Conservation (phyloP, 163 green algal species). For the Scenedesmus sp. region DNA sequence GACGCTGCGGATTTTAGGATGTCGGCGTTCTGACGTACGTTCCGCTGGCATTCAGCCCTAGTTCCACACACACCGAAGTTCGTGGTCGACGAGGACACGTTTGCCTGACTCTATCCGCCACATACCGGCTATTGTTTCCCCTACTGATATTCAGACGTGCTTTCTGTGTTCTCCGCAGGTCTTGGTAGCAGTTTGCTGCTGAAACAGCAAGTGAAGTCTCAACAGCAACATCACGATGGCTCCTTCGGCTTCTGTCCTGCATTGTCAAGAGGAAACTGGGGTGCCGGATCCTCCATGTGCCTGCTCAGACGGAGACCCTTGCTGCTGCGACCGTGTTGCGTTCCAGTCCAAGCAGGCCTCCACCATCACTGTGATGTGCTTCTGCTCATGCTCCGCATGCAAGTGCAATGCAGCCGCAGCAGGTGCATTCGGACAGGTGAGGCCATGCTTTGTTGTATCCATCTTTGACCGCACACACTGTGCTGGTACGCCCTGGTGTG, state of each 20-base stretch:
- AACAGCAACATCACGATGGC: not conserved
- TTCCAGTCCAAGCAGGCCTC: constrained; percentile 9
- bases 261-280: not conserved
- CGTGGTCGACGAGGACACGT: not conserved
- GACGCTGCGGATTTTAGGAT: not conserved
- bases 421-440: not conserved
- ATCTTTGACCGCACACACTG: too few species aligned
- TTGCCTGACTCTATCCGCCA: not conserved
- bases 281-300: not conserved
- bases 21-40: not conserved
- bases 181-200: too few species aligned
- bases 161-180: too few species aligned
- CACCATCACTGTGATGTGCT: constrained; percentile 18
- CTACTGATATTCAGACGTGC: not conserved
- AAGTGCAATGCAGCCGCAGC: constrained; percentile 11
- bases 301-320: constrained; percentile 1
- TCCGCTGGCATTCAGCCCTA: not conserved
- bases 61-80: not conserved
- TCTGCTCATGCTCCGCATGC: constrained; percentile 24
- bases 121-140: not conserved
- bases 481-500: too few species aligned
- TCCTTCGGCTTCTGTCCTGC: not conserved
- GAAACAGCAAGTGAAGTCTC: too few species aligned
- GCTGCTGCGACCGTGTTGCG: constrained; percentile 11
- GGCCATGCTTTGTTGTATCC: too few species aligned